These are phyloP conservation scores for Mallotus japonicus DNA, from an alignment of 441 rosid genomes.

Conservation along the genomic window DNA sequence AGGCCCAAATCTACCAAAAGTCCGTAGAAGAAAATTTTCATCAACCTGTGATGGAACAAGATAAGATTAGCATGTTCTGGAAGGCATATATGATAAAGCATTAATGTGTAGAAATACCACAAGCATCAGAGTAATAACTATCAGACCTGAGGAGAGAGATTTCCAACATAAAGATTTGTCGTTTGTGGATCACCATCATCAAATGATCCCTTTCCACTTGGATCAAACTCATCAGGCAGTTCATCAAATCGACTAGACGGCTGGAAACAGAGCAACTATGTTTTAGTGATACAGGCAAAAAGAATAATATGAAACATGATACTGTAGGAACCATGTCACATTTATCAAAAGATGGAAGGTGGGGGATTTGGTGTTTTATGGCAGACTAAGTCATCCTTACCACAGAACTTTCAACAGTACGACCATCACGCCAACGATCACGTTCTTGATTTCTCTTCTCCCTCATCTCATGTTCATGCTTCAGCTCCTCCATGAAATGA, in stretches of 20 bases:
- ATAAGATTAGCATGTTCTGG: conserved; percentile 8
- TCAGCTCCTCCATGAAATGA: conserved; percentile 97
- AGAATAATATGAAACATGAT: neutral
- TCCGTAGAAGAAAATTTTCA: conserved; percentile 95
- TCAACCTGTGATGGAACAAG: conserved; percentile 63
- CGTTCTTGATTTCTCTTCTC: conserved; percentile 97
- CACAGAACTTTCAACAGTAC: conserved; percentile 56
- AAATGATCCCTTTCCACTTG: conserved; percentile 98
- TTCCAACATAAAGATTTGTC: conserved; percentile 96
- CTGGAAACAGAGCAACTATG: conserved; percentile 43
- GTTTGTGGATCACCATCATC: conserved; percentile 99
- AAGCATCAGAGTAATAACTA: conserved; percentile 19
- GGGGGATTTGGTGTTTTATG: neutral
- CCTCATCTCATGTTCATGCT: conserved; percentile 96
- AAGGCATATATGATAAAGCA: conserved; percentile 10
- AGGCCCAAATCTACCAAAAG: conserved; percentile 99
- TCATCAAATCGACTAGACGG: conserved; percentile 95
- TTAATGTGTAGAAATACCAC: neutral
- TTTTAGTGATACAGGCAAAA: conserved; percentile 3
- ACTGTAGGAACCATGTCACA: neutral
- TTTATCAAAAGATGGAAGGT: neutral
- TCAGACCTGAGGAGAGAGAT: conserved; percentile 87
- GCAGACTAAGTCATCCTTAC: conserved; percentile 37
- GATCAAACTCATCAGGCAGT: conserved; percentile 96
- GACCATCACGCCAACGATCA: conserved; percentile 81